phyloP scores from a whole-genome alignment of 495 filamentous ascomycete species.

The Neurospora sp. region DNA sequence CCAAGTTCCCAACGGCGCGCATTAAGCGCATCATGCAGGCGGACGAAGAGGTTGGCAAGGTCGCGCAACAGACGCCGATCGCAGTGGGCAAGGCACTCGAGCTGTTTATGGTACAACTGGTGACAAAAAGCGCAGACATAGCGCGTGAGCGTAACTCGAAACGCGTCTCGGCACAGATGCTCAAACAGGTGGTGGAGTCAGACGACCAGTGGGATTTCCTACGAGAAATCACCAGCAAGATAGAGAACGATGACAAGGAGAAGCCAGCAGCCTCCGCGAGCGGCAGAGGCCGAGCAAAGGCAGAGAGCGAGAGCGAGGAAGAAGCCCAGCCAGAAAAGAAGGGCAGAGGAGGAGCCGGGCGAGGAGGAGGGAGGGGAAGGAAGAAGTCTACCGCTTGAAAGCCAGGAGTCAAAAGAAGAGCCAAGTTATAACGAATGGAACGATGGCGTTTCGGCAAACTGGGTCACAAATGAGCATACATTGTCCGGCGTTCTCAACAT shows the following conservation, averaged over 20 bases:
- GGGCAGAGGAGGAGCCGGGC: slow-evolving; percentile 30
- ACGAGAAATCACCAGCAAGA: slow-evolving; percentile 77
- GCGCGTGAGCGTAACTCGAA: slow-evolving; percentile 75
- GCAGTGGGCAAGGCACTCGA: slow-evolving; percentile 93
- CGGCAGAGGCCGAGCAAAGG: slow-evolving; percentile 14
- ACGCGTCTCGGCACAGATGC: slow-evolving; percentile 77
- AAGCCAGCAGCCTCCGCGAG: slow-evolving; percentile 12
- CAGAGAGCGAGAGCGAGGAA: slow-evolving; percentile 37
- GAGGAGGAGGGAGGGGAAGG: slow-evolving; percentile 16
- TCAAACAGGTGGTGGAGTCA: slow-evolving; percentile 78
- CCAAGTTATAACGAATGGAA: not conserved
- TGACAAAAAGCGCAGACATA: slow-evolving; percentile 74
- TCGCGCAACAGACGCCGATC: slow-evolving; percentile 91
- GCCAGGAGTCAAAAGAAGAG: not conserved
- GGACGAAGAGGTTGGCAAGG: slow-evolving; percentile 97
- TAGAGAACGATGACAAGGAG: slow-evolving; percentile 55
- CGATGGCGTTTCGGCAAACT: not conserved
- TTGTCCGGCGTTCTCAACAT: not conserved
- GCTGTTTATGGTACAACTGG: slow-evolving; percentile 92
- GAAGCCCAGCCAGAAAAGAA: slow-evolving; percentile 30
- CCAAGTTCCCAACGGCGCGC: slow-evolving; percentile 92
- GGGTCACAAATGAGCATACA: not conserved
- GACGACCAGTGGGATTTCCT: slow-evolving; percentile 92
- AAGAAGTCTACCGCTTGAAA: not conserved
- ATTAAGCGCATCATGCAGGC: slow-evolving; percentile 99